A percentile compares a stretch with the other conserved stretches of the same genome.
These are phyloP conservation scores for Komagataella populi DNA, from an alignment of 805 yeast species.

Conservation along the genomic window DNA sequence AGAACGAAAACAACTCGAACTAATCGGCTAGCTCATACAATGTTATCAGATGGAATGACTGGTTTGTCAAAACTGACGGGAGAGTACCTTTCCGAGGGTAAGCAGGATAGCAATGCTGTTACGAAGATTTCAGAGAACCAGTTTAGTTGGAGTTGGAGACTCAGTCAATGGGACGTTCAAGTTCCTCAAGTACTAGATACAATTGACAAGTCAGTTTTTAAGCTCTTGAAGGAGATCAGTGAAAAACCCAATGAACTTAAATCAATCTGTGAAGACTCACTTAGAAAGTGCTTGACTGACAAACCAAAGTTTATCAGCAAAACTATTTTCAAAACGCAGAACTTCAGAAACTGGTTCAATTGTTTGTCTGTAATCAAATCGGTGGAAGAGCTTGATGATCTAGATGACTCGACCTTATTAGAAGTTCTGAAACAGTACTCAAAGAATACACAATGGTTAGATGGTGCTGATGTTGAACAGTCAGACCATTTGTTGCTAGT, in stretches of 20 bases:
- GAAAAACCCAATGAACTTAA: slow-evolving; percentile 17
- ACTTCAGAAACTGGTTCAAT: slow-evolving; percentile 11
- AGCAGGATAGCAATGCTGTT: not conserved
- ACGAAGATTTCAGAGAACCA: slow-evolving; percentile 7
- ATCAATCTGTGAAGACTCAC: slow-evolving; percentile 8
- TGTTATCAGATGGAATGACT: slow-evolving; percentile 35
- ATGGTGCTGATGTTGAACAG: slow-evolving; percentile 16
- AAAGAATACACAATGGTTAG: slow-evolving; percentile 22
- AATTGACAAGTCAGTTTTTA: slow-evolving; percentile 36
- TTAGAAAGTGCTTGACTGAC: slow-evolving; percentile 1
- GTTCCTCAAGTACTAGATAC: slow-evolving; percentile 18
- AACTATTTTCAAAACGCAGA: not conserved
- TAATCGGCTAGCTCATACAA: slow-evolving; percentile 18
- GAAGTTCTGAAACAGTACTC: slow-evolving; percentile 6
- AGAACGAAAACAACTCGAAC: not conserved
- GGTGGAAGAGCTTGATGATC: slow-evolving; percentile 8
- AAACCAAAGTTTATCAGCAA: not conserved
- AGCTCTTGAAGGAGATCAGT: slow-evolving; percentile 30
- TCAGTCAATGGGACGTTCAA: slow-evolving; percentile 69
- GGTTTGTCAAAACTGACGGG: slow-evolving; percentile 1
- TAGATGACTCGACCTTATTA: slow-evolving; percentile 4
- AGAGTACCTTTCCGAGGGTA: not conserved
- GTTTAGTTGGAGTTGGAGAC: slow-evolving; percentile 56
- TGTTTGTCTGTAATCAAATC: slow-evolving; percentile 17
- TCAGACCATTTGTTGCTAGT: slow-evolving; percentile 31